Evolutionary conservation across 164 flowering plant genomes (phyloP).

Genomic region (Saururus chinensis): DNA sequence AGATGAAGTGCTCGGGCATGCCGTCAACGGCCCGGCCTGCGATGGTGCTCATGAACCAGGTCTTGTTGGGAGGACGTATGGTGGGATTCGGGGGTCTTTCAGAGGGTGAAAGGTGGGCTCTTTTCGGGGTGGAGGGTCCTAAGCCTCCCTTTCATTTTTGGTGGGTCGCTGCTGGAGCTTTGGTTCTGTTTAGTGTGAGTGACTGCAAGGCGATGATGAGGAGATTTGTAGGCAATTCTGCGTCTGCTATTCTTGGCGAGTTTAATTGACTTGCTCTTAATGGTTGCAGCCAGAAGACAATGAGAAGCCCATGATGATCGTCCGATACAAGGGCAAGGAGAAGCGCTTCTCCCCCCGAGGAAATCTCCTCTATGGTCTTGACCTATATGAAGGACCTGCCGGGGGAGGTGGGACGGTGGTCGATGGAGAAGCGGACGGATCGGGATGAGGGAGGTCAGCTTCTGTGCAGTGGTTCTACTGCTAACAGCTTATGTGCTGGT

Average conservation of each 20-base stretch:
- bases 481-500: too few species aligned
- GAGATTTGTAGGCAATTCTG: background rate
- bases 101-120: conserved; percentile 7
- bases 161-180: background rate
- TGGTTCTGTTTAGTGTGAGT: conserved; percentile 1
- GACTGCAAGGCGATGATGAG: conserved; percentile 5
- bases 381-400: too few species aligned
- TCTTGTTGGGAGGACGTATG: conserved; percentile 8
- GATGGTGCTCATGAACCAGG: conserved; percentile 15
- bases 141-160: too few species aligned
- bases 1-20: too few species aligned
- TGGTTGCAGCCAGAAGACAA: conserved; percentile 42
- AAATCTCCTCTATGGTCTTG: too few species aligned
- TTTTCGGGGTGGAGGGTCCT: background rate
- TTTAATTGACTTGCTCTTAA: conserved; percentile 54
- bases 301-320: too few species aligned
- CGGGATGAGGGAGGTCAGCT: too few species aligned
- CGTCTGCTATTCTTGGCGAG: conserved; percentile 1
- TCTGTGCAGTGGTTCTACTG: too few species aligned
- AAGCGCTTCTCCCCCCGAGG: too few species aligned
- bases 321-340: too few species aligned
- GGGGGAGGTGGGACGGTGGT: too few species aligned
- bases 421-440: too few species aligned
- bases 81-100: conserved; percentile 4
- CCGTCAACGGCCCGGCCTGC: conserved; percentile 2